Percentiles rank a stretch among this genome's conserved stretches.
These are phyloP conservation scores for Sclerotinia subarctica DNA, from an alignment of 2,329 filamentous ascomycete genomes.

Conservation along the genomic window DNA sequence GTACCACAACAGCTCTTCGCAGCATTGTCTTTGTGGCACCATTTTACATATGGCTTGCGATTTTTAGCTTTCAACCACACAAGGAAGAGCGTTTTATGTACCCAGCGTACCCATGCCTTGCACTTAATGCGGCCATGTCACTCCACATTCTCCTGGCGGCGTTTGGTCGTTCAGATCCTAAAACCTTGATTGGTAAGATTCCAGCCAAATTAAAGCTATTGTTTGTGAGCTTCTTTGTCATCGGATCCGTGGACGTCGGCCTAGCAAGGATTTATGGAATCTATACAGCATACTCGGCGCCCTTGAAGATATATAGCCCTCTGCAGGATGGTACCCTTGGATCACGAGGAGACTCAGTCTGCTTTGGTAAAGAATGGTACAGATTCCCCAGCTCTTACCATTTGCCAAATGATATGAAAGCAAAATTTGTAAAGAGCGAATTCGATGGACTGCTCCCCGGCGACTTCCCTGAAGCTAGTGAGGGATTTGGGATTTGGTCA, in stretches of 20 bases:
- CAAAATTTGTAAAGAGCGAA: constrained; percentile 87
- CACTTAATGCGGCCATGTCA: constrained; percentile 81
- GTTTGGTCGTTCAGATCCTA: constrained; percentile 67
- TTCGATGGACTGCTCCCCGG: constrained; percentile 87
- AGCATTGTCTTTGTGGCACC: constrained; percentile 76
- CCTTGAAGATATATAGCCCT: constrained; percentile 66
- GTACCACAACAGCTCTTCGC: constrained; percentile 68
- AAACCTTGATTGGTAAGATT: constrained; percentile 65
- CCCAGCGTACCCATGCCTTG: constrained; percentile 85
- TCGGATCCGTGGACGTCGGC: constrained; percentile 63
- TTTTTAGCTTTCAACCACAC: constrained; percentile 90
- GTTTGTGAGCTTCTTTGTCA: constrained; percentile 56
- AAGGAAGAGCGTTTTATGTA: constrained; percentile 99
- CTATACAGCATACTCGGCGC: constrained; percentile 79
- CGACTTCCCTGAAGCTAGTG: constrained; percentile 74
- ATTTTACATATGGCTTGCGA: constrained; percentile 90
- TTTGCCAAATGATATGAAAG: constrained; percentile 75
- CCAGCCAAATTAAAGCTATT: constrained; percentile 71
- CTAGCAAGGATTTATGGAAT: constrained; percentile 72
- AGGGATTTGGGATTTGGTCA: constrained; percentile 66
- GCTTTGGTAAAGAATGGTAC: constrained; percentile 97
- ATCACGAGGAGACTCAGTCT: constrained; percentile 66
- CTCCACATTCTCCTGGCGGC: constrained; percentile 76
- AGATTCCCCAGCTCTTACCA: constrained; percentile 93
- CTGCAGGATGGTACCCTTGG: constrained; percentile 57